These are phyloP conservation scores for Tagetes patula DNA, from an alignment of 129 eudicot species.

Conservation along the genomic window DNA sequence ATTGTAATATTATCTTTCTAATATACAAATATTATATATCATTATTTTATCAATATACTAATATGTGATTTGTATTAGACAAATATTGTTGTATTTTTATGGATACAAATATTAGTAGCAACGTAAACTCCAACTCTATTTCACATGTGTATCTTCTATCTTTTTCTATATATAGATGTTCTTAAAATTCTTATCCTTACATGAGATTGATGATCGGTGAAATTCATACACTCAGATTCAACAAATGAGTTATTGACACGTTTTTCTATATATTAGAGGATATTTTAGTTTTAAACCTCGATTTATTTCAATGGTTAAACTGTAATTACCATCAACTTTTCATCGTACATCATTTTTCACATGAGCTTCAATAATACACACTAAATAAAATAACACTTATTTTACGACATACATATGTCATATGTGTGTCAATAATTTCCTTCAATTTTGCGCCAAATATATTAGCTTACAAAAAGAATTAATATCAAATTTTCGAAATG, in stretches of 20 bases:
- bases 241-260: background rate
- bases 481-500: no score
- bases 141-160: conserved; percentile 6
- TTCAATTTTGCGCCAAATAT: no score
- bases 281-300: background rate
- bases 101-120: background rate
- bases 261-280: background rate
- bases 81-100: background rate
- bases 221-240: background rate
- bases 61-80: background rate
- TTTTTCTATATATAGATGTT: background rate
- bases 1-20: no score
- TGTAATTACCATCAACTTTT: background rate
- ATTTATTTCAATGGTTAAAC: background rate
- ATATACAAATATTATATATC: background rate
- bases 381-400: background rate
- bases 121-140: conserved; percentile 1
- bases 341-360: no score
- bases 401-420: no score
- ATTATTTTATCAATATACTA: background rate
- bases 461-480: no score
- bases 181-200: background rate
- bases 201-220: background rate
- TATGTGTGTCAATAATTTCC: background rate
- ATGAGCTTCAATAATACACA: background rate